These are phyloP conservation scores for Mollisiaceae sp. DNA, from an alignment of 2,329 filamentous ascomycete species.

Conservation along the genomic window DNA sequence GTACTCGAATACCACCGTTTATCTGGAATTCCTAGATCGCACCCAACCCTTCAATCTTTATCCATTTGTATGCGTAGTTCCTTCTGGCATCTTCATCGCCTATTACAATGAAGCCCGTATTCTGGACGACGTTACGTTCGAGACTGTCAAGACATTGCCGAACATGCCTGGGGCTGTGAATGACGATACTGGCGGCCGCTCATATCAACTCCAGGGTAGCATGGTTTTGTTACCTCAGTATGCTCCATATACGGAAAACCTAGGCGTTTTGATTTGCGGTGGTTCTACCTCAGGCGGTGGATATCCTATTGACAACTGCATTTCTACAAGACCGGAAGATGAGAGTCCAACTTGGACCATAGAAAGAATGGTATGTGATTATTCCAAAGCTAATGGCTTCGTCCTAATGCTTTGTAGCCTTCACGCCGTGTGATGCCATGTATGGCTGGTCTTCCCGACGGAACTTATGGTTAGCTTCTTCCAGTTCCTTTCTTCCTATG, in stretches of 20 bases:
- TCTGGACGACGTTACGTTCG: not conserved
- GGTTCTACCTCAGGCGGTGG: not conserved
- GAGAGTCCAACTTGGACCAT: not conserved
- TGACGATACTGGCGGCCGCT: not conserved
- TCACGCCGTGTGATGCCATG: slow-evolving; percentile 66
- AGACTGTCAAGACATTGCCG: not conserved
- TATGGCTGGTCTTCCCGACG: no score
- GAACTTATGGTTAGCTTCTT: slow-evolving; percentile 52
- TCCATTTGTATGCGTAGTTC: not conserved
- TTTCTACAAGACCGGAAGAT: not conserved
- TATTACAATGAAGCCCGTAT: not conserved
- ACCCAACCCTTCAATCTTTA: not conserved
- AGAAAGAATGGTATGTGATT: slow-evolving; percentile 19
- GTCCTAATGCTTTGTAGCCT: slow-evolving; percentile 46
- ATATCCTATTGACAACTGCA: not conserved
- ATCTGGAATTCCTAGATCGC: slow-evolving; percentile 50
- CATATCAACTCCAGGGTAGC: not conserved
- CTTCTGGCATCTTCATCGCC: not conserved
- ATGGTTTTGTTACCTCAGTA: not conserved
- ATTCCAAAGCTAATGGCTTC: not conserved
- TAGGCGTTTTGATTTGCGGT: not conserved
- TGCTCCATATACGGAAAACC: not conserved
- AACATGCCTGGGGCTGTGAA: not conserved
- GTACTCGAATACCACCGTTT: slow-evolving; percentile 49
- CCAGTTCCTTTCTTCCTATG: no score